Evolutionary conservation across 179 eudicot species (phyloP), one percentile per base, ranked within the genome.

Genomic region (Vitellaria paradoxa): DNA sequence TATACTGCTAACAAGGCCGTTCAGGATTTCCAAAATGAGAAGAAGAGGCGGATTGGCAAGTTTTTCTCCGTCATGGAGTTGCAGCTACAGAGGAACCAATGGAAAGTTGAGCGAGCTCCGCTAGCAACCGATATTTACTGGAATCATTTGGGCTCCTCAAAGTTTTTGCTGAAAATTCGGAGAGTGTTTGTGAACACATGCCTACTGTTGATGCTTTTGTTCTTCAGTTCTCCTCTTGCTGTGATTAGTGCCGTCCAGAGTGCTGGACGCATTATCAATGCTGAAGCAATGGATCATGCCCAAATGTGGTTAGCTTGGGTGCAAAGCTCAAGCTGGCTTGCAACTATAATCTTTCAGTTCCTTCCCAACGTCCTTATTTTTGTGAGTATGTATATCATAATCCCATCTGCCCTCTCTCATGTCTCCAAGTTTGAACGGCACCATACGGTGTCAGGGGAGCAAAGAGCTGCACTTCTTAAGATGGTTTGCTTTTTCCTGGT

Each of bases 21-120:
- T 68, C 90, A 91, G 87, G 99, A 96, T 87, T 84, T 96, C 13
- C 80, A 87, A 75, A 78, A 83, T 74, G 99, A 96, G 81, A 90
- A 86, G 79, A 87, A 88, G 73, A 85, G 84, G 85, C 86, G 96
- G 46, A 77, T 86, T 73, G 98, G 99, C 1, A 90, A 90, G 83
- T 96, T 96, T 83, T 96, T 96, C 60, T 91, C 99, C 0, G 72
- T 96, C 49, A 84, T 83, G 68, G 99, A 96, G 88, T 80, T 96
- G 90, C 92, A 96, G 76, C 81, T 96, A 21, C 96, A 91, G 79
- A 87, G 97, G 81, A 96, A 92, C 78, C 97, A 91, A 17, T 96
- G 99, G 99, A 96, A 89, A 76, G 97, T 96, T 53, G 98, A 96
- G 82, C 87, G 92, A 77, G 99, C 99, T 3, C 99, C 99, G 1